Evolutionary conservation across 495 filamentous ascomycete species (phyloP), one percentile per base, ranked within the genome.

Genomic region (Penicillium alfredii): DNA sequence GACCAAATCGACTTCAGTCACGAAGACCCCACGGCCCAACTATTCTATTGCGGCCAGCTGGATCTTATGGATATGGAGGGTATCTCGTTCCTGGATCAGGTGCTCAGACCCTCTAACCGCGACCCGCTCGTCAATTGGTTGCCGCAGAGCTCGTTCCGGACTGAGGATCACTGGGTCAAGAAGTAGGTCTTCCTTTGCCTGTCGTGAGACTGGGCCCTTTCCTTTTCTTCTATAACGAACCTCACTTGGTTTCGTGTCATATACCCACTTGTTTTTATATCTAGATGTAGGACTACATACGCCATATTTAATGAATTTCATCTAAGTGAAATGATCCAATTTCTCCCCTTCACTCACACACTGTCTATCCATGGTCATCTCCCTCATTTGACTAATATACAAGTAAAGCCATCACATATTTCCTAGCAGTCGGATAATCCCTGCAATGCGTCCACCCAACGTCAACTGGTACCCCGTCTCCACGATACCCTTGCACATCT

Each of bases 401-500:
- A 9, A 8, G 30, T 18, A 32, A 32, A 31, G 6, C 15, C 19
- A 37, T 45, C 38, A 68, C 60, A 68, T 61, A 49, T 71, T 71
- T 30, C 58, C 49, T 41, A 76, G 42, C 36, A 80, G 55, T 35
- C 61, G 60, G 37, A 62, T 31, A 27, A 80, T 51, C 23, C 77
- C 78, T 35, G 37, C 54, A 16, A 72, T 38, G 42, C 71, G 64
- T 26, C 67, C 71, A 30, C 45, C 58, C 29, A 72, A 42, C 8
- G 59, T 67, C 38, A 78, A 53, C 43, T 72, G 72, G 60, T 83
- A 82, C 34, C 77, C 79, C 16, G 78, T 61, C 61, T 80, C 73
- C 17, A 81, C 71, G 33, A 83, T 64, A 6, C 76, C 79, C 55
- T 63, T 73, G 44, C 73, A 76, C 66, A 80, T 69, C 52, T 71